A percentile compares a stretch with the other conserved stretches of the same genome.
Conservation (phyloP, 768 basidiomycete species). For the Sutorius australiensis region DNA sequence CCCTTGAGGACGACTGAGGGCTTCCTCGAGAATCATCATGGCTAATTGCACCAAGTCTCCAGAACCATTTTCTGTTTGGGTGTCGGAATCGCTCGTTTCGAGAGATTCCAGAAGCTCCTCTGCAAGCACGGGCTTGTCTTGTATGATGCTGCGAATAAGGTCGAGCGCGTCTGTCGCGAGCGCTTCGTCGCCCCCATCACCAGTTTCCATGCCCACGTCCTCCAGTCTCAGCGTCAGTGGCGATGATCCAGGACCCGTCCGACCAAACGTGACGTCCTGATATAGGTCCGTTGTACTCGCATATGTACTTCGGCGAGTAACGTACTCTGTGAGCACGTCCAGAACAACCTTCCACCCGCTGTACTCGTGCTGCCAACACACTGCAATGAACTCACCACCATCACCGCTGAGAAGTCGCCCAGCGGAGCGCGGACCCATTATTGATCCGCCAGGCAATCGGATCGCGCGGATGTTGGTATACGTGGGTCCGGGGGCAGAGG, state of each 20-base stretch:
- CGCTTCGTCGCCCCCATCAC: constrained; percentile 55
- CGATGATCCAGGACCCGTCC: constrained; percentile 36
- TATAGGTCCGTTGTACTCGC: constrained; percentile 39
- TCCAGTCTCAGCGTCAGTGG: constrained; percentile 49
- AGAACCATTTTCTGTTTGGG: constrained; percentile 50
- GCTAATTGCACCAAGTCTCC: constrained; percentile 77
- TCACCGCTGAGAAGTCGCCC: constrained; percentile 75
- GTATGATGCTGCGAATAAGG: constrained; percentile 72
- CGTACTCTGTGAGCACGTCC: constrained; percentile 77
- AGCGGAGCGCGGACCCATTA: constrained; percentile 59
- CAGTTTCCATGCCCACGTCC: constrained; percentile 72
- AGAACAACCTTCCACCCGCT: constrained; percentile 84
- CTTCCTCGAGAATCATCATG: constrained; percentile 77
- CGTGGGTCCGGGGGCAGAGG: constrained; percentile 45
- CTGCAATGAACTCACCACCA: constrained; percentile 57
- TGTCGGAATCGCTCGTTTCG: constrained; percentile 35
- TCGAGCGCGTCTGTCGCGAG: constrained; percentile 73
- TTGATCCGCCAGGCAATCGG: constrained; percentile 71
- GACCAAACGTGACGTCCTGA: constrained; percentile 51
- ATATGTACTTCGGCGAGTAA: constrained; percentile 52
- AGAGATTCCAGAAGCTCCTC: constrained; percentile 63
- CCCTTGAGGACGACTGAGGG: constrained; percentile 51
- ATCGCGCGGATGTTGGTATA: constrained; percentile 67
- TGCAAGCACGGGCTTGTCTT: constrained; percentile 63
- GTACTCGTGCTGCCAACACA: constrained; percentile 78